These are phyloP conservation scores for Dictyostelium brefeldianum DNA, from an alignment of 78 protist species.

Conservation along the genomic window DNA sequence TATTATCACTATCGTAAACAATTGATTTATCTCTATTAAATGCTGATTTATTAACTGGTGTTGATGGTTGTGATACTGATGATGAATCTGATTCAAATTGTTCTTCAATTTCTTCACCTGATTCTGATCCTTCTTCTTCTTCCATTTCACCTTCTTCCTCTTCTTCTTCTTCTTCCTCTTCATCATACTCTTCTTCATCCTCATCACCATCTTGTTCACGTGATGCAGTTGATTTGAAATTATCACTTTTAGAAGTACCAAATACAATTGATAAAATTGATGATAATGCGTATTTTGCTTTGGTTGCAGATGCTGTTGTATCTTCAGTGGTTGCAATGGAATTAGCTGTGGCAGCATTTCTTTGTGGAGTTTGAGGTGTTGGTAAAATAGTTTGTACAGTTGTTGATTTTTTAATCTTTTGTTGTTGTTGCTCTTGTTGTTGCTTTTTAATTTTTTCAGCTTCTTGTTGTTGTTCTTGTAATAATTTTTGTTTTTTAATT, in stretches of 20 bases:
- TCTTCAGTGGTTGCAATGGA: neutral
- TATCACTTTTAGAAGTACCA: neutral
- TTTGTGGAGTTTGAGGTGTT: constrained; percentile 19
- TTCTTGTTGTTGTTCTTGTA: neutral
- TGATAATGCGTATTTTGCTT: neutral
- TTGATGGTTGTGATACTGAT: neutral
- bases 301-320: neutral
- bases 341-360: neutral
- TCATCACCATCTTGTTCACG: neutral
- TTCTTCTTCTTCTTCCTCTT: neutral
- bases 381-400: constrained; percentile 20
- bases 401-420: neutral
- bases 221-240: neutral
- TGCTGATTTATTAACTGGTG: neutral
- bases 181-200: neutral
- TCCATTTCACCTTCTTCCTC: neutral
- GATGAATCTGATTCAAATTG: neutral
- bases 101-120: constrained; percentile 15
- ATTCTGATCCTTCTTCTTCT: neutral
- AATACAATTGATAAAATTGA: neutral
- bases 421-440: neutral
- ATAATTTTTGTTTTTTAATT: neutral
- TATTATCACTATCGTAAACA: constrained; percentile 7
- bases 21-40: constrained; percentile 3
- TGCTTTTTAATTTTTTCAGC: neutral